Base-by-base conservation (phyloP, 2,329 filamentous ascomycete species). In the Aspergillus novofumigatus region DNA sequence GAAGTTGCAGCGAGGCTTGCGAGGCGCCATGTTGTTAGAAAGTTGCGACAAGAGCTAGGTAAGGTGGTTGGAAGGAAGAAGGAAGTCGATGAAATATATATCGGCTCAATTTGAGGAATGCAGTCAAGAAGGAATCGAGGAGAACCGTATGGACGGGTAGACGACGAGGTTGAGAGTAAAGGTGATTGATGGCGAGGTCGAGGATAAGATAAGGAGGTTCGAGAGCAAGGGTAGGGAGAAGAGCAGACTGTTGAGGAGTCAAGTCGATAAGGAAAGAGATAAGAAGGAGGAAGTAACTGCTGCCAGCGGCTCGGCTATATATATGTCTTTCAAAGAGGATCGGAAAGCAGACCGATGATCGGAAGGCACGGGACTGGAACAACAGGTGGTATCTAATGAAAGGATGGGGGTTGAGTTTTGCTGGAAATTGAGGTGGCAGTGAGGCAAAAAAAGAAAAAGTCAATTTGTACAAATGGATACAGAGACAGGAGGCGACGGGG, bases 1-100 rank as follows among this genome's bases (percentile, higher is more conserved):
- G 80, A 90, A 92, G 63, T 83, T 88, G 82, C 94, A 97, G 67
- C 90, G 87, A 60, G 83, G 84, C 65, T 87, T 76, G 48, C 85
- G 83, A 23, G 84, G 73, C 70, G 73, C 67, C 69, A 74, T 75
- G 62, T 54, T 71, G 73, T 7, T 7, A 55, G 42, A 54, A 53
- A 52, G 53, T 57, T 53, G 54, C 53, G 51, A 56, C 49, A 25
- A 59, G 55, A 51, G n/a, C 28, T 45, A 20, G 21, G 45, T 28
- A n/a, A 51, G 47, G 54, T 44, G 45, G 32, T 11, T 45, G 4
- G 8, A 23, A 14, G 21, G 20, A 45, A 23, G 42, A 23, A 17
- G 32, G 42, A 11, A 7, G 32, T 38, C 5, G 14, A 17, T n/a
- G 42, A 45, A 45, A 45, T 45, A 23, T 21, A n/a, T 45, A 20